These are phyloP conservation scores for Saraca asoca DNA, from an alignment of 331 rosid genomes.

Conservation along the genomic window DNA sequence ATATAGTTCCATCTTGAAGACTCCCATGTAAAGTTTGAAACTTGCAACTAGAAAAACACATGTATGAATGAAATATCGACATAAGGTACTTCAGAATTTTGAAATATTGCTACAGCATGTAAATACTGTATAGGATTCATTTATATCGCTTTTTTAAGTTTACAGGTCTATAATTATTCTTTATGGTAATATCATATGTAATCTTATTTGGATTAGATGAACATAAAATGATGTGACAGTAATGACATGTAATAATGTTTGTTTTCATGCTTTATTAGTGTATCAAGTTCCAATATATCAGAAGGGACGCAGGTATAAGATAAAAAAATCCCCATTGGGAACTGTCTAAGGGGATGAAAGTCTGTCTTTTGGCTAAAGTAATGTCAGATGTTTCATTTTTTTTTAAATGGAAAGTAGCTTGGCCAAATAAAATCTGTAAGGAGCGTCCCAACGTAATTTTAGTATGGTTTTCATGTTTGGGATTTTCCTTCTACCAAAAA, in stretches of 20 bases:
- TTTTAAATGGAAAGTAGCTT: constrained; percentile 28
- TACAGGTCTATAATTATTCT: background rate
- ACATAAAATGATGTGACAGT: constrained; percentile 39
- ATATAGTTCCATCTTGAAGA: constrained; percentile 1
- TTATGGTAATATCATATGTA: constrained; percentile 16
- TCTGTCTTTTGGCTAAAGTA: too few species aligned
- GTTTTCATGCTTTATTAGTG: constrained; percentile 36
- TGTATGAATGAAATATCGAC: too few species aligned
- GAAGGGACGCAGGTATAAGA: constrained; percentile 29
- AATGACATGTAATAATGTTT: constrained; percentile 46
- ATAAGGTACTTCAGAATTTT: too few species aligned
- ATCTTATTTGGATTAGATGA: constrained; percentile 40
- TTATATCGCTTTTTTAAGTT: too few species aligned
- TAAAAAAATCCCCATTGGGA: constrained; percentile 43
- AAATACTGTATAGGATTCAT: too few species aligned
- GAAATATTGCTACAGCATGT: too few species aligned
- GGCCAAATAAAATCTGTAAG: constrained; percentile 12
- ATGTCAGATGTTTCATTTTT: too few species aligned
- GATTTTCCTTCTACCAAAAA: constrained; percentile 8
- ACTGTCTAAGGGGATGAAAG: too few species aligned
- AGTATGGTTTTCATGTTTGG: constrained; percentile 6
- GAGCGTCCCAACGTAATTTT: constrained; percentile 19
- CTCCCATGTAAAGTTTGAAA: too few species aligned
- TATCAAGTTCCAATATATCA: constrained; percentile 57
- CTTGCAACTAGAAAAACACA: too few species aligned